Percentiles rank a stretch among this genome's conserved stretches.
Evolutionary conservation across 768 basidiomycete species (phyloP).

Genomic region (Boletus fagicola): DNA sequence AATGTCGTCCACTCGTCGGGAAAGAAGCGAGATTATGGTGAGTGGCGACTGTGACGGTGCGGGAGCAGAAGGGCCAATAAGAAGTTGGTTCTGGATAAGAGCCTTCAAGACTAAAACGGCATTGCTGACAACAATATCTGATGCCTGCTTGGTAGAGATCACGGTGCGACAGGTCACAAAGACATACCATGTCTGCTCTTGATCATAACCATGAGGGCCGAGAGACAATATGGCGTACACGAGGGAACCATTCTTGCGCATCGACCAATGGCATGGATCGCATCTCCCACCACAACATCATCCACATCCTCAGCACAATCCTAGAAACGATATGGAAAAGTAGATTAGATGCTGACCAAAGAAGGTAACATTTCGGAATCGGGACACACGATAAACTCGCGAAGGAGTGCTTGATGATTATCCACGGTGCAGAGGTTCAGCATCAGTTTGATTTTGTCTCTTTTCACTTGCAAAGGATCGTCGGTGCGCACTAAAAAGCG

Average conservation of each 20-base stretch:
- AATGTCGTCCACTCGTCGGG: conserved; percentile 75
- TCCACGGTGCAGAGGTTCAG: conserved; percentile 61
- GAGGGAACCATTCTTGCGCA: conserved; percentile 70
- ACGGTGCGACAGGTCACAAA: neutral
- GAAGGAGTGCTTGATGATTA: conserved; percentile 67
- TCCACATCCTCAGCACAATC: conserved; percentile 80
- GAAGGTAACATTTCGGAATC: neutral
- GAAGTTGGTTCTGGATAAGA: conserved; percentile 70
- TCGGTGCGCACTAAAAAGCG: conserved; percentile 69
- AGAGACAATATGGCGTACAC: conserved; percentile 67
- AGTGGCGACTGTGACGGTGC: conserved; percentile 43
- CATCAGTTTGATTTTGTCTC: conserved; percentile 72
- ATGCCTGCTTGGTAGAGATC: conserved; percentile 4
- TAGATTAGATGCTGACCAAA: neutral
- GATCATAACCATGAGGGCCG: conserved; percentile 75
- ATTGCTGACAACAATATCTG: conserved; percentile 74
- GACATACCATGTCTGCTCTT: conserved; percentile 68
- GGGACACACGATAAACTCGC: conserved; percentile 77
- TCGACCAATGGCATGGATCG: conserved; percentile 76
- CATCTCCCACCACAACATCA: conserved; percentile 64
- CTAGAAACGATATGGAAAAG: conserved; percentile 37
- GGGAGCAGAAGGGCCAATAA: conserved; percentile 32
- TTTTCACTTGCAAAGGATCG: conserved; percentile 66
- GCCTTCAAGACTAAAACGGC: conserved; percentile 85
- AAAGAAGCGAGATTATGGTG: conserved; percentile 75